Base-by-base conservation (phyloP, 352 stramenopile species). In the Phytophthora hybrid region DNA sequence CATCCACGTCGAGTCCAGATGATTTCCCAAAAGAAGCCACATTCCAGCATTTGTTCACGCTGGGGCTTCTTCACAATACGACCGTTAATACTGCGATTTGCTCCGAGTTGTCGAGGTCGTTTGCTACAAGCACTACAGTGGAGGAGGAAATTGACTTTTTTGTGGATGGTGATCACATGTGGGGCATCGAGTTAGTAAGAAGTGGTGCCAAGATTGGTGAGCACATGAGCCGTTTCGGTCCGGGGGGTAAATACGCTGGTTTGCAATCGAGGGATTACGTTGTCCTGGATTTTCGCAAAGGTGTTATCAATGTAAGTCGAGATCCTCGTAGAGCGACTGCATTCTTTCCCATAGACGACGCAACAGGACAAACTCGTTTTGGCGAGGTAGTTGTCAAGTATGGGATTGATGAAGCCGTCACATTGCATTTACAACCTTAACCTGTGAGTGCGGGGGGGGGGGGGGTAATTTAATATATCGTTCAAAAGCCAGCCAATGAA, bases 231-330 rank as follows among this genome's bases (percentile, higher is more conserved):
- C 46, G 46, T 53, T 53, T 53, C n/a, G 46, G 46, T 53, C 46
- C 46, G 19, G 46, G 19, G 46, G 46, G 46, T 53, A 53, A 53
- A 31, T 53, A 53, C 46, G 46, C 46, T 31, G 46, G 46, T 53
- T 53, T 53, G n/a, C 46, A 53, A 53, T 53, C 46, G 46, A 19
- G 46, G 21, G 46, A 53, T 23, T 53, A 53, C 46, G 46, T 53
- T 53, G 46, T 53, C 46, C n/a, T 53, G 46, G 46, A 53, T 26
- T 53, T 53, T 23, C 16, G 46, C 46, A 8, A 53, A 53, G 46
- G 46, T 53, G 46, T 53, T 5, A 26, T n/a, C 21, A 23, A 23
- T 23, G 46, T 53, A 23, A 8, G 14, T 19, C 46, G 9, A 53
- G 14, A 53, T 11, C 46, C 46, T 53, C 46, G 19, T 53, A 26